Base-by-base conservation (phyloP, 345 rosid species). In the Moricandia arvensis region DNA sequence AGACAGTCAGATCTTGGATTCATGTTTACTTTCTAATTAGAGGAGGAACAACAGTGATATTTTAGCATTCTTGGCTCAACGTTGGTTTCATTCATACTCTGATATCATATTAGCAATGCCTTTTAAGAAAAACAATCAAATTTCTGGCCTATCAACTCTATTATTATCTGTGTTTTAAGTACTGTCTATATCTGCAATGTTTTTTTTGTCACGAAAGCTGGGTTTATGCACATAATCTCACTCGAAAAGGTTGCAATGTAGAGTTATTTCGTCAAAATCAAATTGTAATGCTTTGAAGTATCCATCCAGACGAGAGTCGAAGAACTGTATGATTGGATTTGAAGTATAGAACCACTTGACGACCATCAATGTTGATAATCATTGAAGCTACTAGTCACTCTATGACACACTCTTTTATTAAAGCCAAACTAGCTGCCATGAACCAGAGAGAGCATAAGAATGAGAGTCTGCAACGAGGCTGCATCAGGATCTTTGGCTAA, bases 401-500 rank as follows among this genome's bases (percentile, higher is more conserved):
- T 8, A 21, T 29, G 41, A 31, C 9, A 51, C 15, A 35, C 34
- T 69, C 24, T 77, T 15, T 43, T 33, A 31, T 69, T 17, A 29
- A 55, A 43, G 65, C 29, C 27, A 47, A 64, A 64, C 61, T 57
- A 47, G 68, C 57, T 34, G 67, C 34, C 64, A 58, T 33, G 75
- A 57, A 64, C 68, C 55, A 64, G 18, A 77, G 66, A 54, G 27
- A 12, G 58, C 6, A 31, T 17, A 35, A 38, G 11, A 43, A 58
- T 8, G 60, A 61, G 63, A 33, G 24, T 3, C 43, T 18, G 53
- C 69, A 54, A 55, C 60, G 15, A 55, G 67, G 12, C 63, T 61
- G 74, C 18, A 68, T 79, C 71, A 79, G 75, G 74, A 34, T 63
- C 82, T 79, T 75, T 88, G 59, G 87, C 91, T 87, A 80, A 85